Evolutionary conservation across 805 yeast genomes (phyloP), one percentile per base, ranked within the genome.

Genomic region (Saturnispora ahearnii): DNA sequence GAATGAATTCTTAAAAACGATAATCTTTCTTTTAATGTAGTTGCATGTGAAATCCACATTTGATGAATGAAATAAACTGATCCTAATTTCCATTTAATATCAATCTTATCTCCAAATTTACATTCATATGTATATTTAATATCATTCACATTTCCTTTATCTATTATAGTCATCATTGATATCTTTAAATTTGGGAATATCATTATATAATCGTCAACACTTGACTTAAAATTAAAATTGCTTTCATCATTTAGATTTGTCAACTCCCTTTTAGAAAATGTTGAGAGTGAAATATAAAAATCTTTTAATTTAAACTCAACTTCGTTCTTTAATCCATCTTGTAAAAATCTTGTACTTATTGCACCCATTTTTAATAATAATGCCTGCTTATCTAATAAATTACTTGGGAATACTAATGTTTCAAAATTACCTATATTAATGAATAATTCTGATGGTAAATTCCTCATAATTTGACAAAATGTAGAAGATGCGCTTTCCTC

Each of bases 11-110:
- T 53, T 40, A 66, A 52, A 4, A 70, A 64, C 13, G 75, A 73
- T 37, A 75, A 63, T 53, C 96, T 74, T 4, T 88, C 75, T 3
- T 77, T 73, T 47, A 87, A 69, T 0, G 96, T 84, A 41, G 80
- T 76, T 1, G 81, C 81, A 67, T 93, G 96, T 2, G 89, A 78
- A 12, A 88, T 77, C 82, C 90, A 85, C 96, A 93, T 89, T 59
- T 88, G 96, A 33, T 95, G 73, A 32, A 93, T 87, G 55, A 88
- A 88, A 59, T 85, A 87, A 18, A 93, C 82, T 0, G 96, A 83
- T 0, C 98, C 97, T 29, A 93, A 68, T 62, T 93, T 93, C 99
- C 99, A 93, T 45, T 87, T 77, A 1, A 93, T 81, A 52, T 88
- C 95, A 37, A 93, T 93, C 13, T 87, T 80, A 28, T 96, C 97